A percentile compares a stretch with the other conserved stretches of the same genome.
phyloP scores from a whole-genome alignment of 1,139 yeast species.

The Zygosaccharomyces sapae region DNA sequence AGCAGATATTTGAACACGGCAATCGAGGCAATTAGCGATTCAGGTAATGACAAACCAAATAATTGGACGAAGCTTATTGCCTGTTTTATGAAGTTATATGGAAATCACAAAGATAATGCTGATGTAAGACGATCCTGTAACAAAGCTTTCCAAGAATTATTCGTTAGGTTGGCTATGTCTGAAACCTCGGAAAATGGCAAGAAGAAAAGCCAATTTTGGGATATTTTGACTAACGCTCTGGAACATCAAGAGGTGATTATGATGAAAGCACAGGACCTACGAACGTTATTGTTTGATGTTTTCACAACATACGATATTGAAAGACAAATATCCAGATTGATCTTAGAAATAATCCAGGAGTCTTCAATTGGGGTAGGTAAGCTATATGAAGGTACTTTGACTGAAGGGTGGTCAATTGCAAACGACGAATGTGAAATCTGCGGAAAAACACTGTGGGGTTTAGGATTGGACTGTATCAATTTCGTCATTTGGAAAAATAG shows the following conservation, averaged over 20 bases:
- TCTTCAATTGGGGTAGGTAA: slow-evolving; percentile 23
- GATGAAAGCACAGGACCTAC: slow-evolving; percentile 23
- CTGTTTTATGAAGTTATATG: slow-evolving; percentile 20
- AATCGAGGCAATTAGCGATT: slow-evolving; percentile 16
- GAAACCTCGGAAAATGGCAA: slow-evolving; percentile 12
- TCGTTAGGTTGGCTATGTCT: slow-evolving; percentile 23
- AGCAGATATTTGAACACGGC: slow-evolving; percentile 16
- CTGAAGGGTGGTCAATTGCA: slow-evolving; percentile 58
- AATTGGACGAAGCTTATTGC: slow-evolving; percentile 28
- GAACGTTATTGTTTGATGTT: slow-evolving; percentile 22
- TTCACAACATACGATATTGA: slow-evolving; percentile 28
- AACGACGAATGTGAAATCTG: slow-evolving; percentile 64
- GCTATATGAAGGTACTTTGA: slow-evolving; percentile 17
- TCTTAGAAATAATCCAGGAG: slow-evolving; percentile 23
- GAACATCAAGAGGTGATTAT: slow-evolving; percentile 29
- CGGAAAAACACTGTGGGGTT: slow-evolving; percentile 63
- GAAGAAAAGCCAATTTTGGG: slow-evolving; percentile 16
- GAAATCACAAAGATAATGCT: slow-evolving; percentile 1
- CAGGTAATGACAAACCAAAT: slow-evolving; percentile 11
- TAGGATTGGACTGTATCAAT: slow-evolving; percentile 44
- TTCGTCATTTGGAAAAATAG: slow-evolving; percentile 47
- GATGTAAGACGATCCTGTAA: slow-evolving; percentile 15
- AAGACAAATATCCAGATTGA: slow-evolving; percentile 21
- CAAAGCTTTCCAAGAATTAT: slow-evolving; percentile 22
- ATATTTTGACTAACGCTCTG: slow-evolving; percentile 25